A percentile compares a stretch with the other conserved stretches of the same genome.
phyloP scores from a whole-genome alignment of 176 grass and related monocot species.

The Bolboschoenus planiculmis region DNA sequence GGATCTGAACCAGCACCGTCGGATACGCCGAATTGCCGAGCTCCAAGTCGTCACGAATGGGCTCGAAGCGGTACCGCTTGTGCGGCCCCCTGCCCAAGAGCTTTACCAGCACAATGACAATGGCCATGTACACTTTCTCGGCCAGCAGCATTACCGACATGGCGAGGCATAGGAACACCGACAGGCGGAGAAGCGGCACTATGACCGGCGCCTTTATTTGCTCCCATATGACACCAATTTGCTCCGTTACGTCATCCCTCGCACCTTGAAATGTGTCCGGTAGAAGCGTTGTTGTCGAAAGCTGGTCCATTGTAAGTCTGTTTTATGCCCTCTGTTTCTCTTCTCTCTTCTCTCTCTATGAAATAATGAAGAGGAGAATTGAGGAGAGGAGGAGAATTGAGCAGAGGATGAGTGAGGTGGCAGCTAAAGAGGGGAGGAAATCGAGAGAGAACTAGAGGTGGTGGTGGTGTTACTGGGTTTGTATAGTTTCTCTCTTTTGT shows the following conservation, averaged over 20 bases:
- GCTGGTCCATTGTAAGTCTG: slow-evolving; percentile 17
- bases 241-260: slow-evolving; percentile 26
- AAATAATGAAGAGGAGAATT: neutral
- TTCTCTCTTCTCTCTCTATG: neutral
- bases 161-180: slow-evolving; percentile 49
- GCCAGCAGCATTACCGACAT: slow-evolving; percentile 70
- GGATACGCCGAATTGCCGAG: slow-evolving; percentile 45
- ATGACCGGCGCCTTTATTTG: slow-evolving; percentile 48
- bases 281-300: slow-evolving; percentile 22
- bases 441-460: neutral
- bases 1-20: slow-evolving; percentile 87
- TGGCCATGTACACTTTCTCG: slow-evolving; percentile 80
- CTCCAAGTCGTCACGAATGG: slow-evolving; percentile 54
- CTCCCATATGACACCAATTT: slow-evolving; percentile 42
- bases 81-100: slow-evolving; percentile 36
- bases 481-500: neutral
- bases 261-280: slow-evolving; percentile 19
- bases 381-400: neutral
- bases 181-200: slow-evolving; percentile 49
- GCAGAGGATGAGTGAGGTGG: neutral
- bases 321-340: neutral
- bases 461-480: neutral
- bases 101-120: slow-evolving; percentile 35
- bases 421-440: neutral
- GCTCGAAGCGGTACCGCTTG: slow-evolving; percentile 48